Base-by-base conservation (phyloP, 1,284 basidiomycete species). In the Heimioporus punctisporus region DNA sequence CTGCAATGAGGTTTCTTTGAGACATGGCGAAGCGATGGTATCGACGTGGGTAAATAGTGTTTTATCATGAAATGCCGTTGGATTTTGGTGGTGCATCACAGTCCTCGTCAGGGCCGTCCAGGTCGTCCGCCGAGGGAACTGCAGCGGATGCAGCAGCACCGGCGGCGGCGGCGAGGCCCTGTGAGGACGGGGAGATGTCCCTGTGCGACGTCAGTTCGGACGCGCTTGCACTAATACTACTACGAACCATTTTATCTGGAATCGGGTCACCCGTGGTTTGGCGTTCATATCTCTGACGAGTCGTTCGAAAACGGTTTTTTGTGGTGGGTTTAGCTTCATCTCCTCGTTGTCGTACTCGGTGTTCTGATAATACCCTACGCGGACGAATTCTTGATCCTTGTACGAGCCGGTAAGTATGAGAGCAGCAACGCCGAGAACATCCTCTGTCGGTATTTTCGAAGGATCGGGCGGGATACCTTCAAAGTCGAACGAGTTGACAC, bases 321-420 rank as follows among this genome's bases (percentile, higher is more conserved):
- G 65, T 12, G 91, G 92, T 17, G 88, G 88, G 19, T 77, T 82
- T 65, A 86, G 82, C 68, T 86, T 90, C 84, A 95, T 86, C 74
- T 93, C 93, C 58, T 96, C 92, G 60, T 91, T 91, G 71, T 98
- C 95, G 71, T 98, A 98, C 70, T 98, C 96, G 47, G 96, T 98
- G 71, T 98, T 97, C 74, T 99, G 97, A 72, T 99, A 99, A 75
- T 99, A 99, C 7, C 97, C 97, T 23, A 99, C 96, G 41, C 97
- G 86, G 39, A 99, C 97, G 72, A 99, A 99, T 72, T 99, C 97
- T 66, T 97, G 95, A 51, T 97, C 95, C 31, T 85, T 85, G 73
- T 97, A 92, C 51, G 92, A 85, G 50, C 92, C 90, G n/a, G 95
- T 94, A 60, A 95, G 81, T 66, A 97, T 93, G 65, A 97, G 86